phyloP scores from a whole-genome alignment of 2,329 filamentous ascomycete genomes.

The Colletotrichum sublineola region DNA sequence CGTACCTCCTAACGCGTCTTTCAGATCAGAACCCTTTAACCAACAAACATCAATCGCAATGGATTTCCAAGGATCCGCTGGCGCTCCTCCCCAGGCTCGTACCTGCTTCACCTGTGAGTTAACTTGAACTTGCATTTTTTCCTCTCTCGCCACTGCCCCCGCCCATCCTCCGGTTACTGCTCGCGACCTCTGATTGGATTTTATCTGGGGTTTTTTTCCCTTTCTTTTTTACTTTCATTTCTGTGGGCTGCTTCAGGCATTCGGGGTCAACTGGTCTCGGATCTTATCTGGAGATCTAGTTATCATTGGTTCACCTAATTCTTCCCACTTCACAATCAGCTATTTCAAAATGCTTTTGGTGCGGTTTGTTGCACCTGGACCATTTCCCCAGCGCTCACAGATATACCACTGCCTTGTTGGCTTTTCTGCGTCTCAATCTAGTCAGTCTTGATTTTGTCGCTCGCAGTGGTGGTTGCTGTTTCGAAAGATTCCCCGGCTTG shows the following conservation, averaged over 20 bases:
- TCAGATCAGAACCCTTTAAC: conserved; percentile 16
- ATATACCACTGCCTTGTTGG: background rate
- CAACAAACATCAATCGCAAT: conserved; percentile 47
- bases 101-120: conserved; percentile 67
- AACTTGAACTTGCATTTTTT: conserved; percentile 28
- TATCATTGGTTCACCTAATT: conserved; percentile 28
- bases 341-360: conserved; percentile 19
- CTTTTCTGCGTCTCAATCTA: background rate
- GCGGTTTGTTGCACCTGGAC: conserved; percentile 14
- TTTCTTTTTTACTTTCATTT: conserved; percentile 1
- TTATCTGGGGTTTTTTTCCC: background rate
- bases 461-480: background rate
- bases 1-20: conserved; percentile 21
- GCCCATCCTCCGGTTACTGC: background rate
- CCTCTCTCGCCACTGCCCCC: conserved; percentile 6
- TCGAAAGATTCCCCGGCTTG: background rate
- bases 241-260: conserved; percentile 32
- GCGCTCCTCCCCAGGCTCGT: conserved; percentile 48
- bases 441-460: background rate
- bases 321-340: conserved; percentile 21
- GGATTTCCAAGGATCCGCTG: conserved; percentile 50
- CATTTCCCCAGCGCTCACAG: background rate
- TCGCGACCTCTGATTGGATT: background rate
- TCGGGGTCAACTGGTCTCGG: conserved; percentile 22
- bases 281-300: conserved; percentile 5